A percentile compares a stretch with the other conserved stretches of the same genome.
Conservation (phyloP, 352 stramenopile genomes). For the Pythium coloratum region DNA sequence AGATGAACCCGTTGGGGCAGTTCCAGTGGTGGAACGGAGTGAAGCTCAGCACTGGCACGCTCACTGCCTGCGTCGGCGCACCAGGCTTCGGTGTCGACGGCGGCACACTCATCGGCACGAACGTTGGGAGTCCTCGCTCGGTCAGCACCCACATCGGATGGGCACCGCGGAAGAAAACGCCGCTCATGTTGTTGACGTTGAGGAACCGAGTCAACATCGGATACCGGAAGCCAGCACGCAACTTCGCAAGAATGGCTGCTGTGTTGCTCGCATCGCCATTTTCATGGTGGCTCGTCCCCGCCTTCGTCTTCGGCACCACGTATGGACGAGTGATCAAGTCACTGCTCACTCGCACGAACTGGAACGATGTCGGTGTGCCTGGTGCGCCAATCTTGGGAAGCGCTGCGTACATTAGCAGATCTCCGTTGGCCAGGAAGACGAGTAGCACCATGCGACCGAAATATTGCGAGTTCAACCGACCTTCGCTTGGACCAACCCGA, state of each 20-base stretch:
- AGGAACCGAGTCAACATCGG: conserved; percentile 82
- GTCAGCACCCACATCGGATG: conserved; percentile 84
- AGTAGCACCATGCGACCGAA: conserved; percentile 80
- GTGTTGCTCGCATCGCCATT: conserved; percentile 61
- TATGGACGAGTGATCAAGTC: conserved; percentile 82
- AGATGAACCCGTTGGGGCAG: conserved; percentile 87
- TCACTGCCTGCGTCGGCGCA: conserved; percentile 41
- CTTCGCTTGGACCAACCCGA: conserved; percentile 75
- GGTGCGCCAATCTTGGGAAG: conserved; percentile 45
- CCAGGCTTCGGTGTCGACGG: conserved; percentile 26
- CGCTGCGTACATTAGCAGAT: conserved; percentile 78
- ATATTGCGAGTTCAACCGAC: conserved; percentile 67
- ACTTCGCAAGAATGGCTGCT: conserved; percentile 64
- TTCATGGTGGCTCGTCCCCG: conserved; percentile 40
- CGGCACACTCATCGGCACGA: conserved; percentile 77
- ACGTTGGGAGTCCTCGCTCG: conserved; percentile 60
- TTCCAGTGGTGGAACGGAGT: conserved; percentile 89
- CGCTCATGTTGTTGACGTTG: conserved; percentile 86
- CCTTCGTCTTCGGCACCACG: conserved; percentile 55
- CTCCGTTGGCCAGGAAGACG: conserved; percentile 83
- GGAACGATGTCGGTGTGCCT: conserved; percentile 39
- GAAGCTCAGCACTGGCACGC: conserved; percentile 83
- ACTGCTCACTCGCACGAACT: conserved; percentile 66
- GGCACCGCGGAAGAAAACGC: conserved; percentile 80
- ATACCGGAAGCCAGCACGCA: conserved; percentile 80